A percentile compares a stretch with the other conserved stretches of the same genome.
Evolutionary conservation across 1,139 yeast genomes (phyloP).

Genomic region (Zygoascus sp.): DNA sequence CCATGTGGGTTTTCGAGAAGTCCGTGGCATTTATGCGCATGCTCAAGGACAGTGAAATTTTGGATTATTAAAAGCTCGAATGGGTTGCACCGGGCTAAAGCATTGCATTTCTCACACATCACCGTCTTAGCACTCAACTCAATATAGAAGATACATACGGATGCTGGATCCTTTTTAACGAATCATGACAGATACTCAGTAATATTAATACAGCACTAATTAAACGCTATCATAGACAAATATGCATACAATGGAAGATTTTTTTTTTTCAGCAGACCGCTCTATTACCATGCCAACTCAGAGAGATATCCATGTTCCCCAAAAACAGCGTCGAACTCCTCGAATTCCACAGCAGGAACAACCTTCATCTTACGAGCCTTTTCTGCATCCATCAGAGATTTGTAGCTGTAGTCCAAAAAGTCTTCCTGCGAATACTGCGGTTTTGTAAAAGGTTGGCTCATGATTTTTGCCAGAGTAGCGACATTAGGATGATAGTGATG

Average conservation of each 20-base stretch:
- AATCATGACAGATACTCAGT: too few relatives aligned
- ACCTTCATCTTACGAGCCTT: slow-evolving; percentile 61
- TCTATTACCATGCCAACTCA: slow-evolving; percentile 9
- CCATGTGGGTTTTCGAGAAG: slow-evolving; percentile 68
- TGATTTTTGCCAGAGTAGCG: slow-evolving; percentile 83
- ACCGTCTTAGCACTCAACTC: too few relatives aligned
- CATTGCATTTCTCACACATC: too few relatives aligned
- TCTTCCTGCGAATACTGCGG: slow-evolving; percentile 87
- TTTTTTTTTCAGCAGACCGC: neutral
- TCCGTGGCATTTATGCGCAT: slow-evolving; percentile 22
- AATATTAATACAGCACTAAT: too few relatives aligned
- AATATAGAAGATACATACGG: too few relatives aligned
- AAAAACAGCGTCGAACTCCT: slow-evolving; percentile 47
- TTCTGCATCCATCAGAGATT: slow-evolving; percentile 71
- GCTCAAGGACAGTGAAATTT: slow-evolving; percentile 11
- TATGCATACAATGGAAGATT: neutral
- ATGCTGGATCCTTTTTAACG: too few relatives aligned
- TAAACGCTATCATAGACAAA: too few relatives aligned
- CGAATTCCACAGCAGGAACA: slow-evolving; percentile 77
- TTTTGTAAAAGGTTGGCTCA: slow-evolving; percentile 85
- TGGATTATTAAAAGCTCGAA: neutral
- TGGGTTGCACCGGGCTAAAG: too few relatives aligned
- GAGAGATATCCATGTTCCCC: slow-evolving; percentile 19
- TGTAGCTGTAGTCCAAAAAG: slow-evolving; percentile 87
- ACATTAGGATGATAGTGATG: slow-evolving; percentile 95